A percentile compares a stretch with the other conserved stretches of the same genome.
Conservation (phyloP, 371 early-diverging fungal genomes). For the Coemansia sp. region DNA sequence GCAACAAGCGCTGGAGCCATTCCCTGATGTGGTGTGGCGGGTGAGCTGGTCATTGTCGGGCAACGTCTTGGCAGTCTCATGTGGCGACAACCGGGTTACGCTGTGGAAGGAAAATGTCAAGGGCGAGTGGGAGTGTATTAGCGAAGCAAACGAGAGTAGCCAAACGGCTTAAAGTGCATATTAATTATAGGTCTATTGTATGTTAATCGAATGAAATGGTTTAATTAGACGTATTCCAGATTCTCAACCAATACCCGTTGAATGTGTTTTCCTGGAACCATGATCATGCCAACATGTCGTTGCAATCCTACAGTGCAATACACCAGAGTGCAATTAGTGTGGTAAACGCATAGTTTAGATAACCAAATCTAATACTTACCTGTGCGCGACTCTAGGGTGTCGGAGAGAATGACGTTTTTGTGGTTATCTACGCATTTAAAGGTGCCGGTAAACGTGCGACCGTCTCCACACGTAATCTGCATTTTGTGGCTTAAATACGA, state of each 20-base stretch:
- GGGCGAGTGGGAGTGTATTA: neutral
- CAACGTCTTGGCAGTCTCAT: slow-evolving; percentile 91
- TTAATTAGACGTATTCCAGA: slow-evolving; percentile 48
- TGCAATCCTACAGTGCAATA: slow-evolving; percentile 54
- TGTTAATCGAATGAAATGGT: neutral
- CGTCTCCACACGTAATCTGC: slow-evolving; percentile 70
- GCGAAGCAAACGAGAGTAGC: neutral
- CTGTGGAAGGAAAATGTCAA: slow-evolving; percentile 44
- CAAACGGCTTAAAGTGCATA: neutral
- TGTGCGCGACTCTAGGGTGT: slow-evolving; percentile 68
- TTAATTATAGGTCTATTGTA: neutral
- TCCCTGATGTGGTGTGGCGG: slow-evolving; percentile 50
- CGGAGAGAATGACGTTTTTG: slow-evolving; percentile 74
- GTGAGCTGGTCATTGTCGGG: slow-evolving; percentile 53
- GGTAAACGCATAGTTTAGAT: too few relatives aligned
- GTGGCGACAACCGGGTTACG: slow-evolving; percentile 94
- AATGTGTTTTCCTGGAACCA: slow-evolving; percentile 85
- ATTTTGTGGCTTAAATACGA: slow-evolving; percentile 56
- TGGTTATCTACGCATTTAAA: slow-evolving; percentile 81
- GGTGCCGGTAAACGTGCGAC: slow-evolving; percentile 71
- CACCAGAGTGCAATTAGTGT: too few relatives aligned
- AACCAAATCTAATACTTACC: slow-evolving; percentile 50
- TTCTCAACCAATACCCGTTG: slow-evolving; percentile 70
- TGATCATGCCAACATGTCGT: slow-evolving; percentile 76
- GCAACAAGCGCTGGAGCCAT: slow-evolving; percentile 56